Percentiles rank a stretch among this genome's conserved stretches.
phyloP scores from a whole-genome alignment of 257 asterid species.

The Ehretia macrophylla region DNA sequence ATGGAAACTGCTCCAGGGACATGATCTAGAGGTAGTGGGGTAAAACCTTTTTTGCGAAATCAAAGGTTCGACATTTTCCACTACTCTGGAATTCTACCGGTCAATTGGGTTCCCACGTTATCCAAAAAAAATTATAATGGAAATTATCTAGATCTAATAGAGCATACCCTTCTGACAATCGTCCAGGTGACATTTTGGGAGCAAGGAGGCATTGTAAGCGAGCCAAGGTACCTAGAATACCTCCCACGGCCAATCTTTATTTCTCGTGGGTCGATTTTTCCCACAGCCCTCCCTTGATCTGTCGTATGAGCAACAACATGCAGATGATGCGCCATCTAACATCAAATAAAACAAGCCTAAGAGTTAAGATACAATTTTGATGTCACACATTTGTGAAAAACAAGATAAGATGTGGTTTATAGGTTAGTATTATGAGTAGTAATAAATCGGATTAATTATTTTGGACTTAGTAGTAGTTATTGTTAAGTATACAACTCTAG shows the following conservation, averaged over 20 bases:
- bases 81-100: too few relatives aligned
- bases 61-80: neutral
- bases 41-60: neutral
- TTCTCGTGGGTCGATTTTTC: slow-evolving; percentile 27
- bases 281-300: slow-evolving; percentile 20
- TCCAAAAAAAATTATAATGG: neutral
- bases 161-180: slow-evolving; percentile 36
- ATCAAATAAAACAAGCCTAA: neutral
- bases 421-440: too few relatives aligned
- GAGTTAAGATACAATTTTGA: too few relatives aligned
- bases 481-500: too few relatives aligned
- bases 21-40: too few relatives aligned
- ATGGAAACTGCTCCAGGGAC: neutral
- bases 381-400: too few relatives aligned
- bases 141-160: neutral
- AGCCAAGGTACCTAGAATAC: slow-evolving; percentile 54
- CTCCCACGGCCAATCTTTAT: slow-evolving; percentile 33
- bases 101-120: too few relatives aligned
- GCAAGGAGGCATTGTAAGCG: slow-evolving; percentile 72
- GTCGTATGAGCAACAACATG: slow-evolving; percentile 11
- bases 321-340: neutral
- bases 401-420: too few relatives aligned
- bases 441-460: too few relatives aligned
- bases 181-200: slow-evolving; percentile 54
- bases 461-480: too few relatives aligned